A percentile compares a stretch with the other conserved stretches of the same genome.
These are phyloP conservation scores for Porodaedalea pini DNA, from an alignment of 1,284 basidiomycete species.

Conservation along the genomic window DNA sequence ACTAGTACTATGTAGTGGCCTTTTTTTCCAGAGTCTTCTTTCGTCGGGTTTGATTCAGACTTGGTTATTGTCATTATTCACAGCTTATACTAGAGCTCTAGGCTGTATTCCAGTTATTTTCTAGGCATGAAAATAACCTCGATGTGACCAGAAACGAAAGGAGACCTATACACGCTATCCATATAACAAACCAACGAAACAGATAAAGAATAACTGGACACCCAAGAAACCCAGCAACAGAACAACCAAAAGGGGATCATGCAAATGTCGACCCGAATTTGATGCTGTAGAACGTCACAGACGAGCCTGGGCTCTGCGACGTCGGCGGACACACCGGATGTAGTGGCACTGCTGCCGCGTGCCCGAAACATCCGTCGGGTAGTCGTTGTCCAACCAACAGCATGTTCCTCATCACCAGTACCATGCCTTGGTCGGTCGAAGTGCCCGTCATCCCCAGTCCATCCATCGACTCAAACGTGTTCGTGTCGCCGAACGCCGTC, in stretches of 20 bases:
- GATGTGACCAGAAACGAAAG: too few species aligned
- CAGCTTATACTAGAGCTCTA: too few species aligned
- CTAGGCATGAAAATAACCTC: too few species aligned
- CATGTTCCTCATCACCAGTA: slow-evolving; percentile 53
- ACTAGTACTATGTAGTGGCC: too few species aligned
- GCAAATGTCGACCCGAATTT: slow-evolving; percentile 48
- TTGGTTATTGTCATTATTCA: too few species aligned
- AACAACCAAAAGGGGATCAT: not conserved
- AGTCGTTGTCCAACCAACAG: slow-evolving; percentile 57
- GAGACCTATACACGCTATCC: too few species aligned
- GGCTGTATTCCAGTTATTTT: too few species aligned
- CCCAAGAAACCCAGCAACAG: not conserved
- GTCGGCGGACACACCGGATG: slow-evolving; percentile 45
- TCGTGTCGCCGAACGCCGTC: slow-evolving; percentile 40
- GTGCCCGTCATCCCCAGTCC: slow-evolving; percentile 43
- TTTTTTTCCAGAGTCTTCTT: too few species aligned
- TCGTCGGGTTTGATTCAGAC: too few species aligned
- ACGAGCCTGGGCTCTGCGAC: slow-evolving; percentile 35
- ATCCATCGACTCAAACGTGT: slow-evolving; percentile 44
- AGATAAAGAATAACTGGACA: not conserved
- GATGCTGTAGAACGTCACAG: slow-evolving; percentile 56
- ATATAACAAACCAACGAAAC: not conserved
- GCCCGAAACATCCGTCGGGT: slow-evolving; percentile 42
- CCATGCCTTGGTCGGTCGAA: slow-evolving; percentile 46
- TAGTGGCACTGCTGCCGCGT: slow-evolving; percentile 50